Conservation (phyloP, 768 basidiomycete species). For the Suillus variegatus region DNA sequence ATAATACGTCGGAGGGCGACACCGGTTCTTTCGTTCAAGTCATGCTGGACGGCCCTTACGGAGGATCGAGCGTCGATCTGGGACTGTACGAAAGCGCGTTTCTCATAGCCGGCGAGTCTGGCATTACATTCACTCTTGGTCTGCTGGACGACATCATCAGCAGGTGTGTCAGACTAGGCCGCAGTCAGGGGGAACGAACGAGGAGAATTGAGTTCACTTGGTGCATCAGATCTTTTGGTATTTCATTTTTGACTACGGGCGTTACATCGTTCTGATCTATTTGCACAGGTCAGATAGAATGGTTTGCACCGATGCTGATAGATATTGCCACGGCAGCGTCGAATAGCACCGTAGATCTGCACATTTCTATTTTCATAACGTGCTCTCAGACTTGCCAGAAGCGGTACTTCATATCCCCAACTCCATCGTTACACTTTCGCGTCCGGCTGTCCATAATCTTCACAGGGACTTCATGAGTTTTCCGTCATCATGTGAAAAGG, state of each 20-base stretch:
- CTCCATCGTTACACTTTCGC: slow-evolving; percentile 51
- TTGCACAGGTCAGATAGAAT: slow-evolving; percentile 42
- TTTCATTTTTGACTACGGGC: slow-evolving; percentile 21
- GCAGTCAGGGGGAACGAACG: slow-evolving; percentile 54
- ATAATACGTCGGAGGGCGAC: not conserved
- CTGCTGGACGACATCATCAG: slow-evolving; percentile 83
- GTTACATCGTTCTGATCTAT: not conserved
- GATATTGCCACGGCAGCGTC: slow-evolving; percentile 45
- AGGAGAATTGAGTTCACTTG: slow-evolving; percentile 76
- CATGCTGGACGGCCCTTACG: slow-evolving; percentile 88
- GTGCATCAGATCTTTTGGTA: slow-evolving; percentile 76
- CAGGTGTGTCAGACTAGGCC: slow-evolving; percentile 49
- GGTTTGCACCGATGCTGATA: slow-evolving; percentile 51
- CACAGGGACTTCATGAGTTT: slow-evolving; percentile 39
- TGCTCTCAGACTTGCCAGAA: slow-evolving; percentile 61
- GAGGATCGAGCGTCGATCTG: slow-evolving; percentile 73
- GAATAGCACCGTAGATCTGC: slow-evolving; percentile 54
- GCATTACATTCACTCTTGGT: slow-evolving; percentile 80
- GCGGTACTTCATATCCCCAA: slow-evolving; percentile 67
- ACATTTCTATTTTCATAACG: slow-evolving; percentile 75
- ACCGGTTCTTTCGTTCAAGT: slow-evolving; percentile 52
- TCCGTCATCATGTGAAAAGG: slow-evolving; percentile 19
- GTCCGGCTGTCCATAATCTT: slow-evolving; percentile 49
- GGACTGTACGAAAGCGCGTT: slow-evolving; percentile 70
- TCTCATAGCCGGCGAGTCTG: slow-evolving; percentile 82